Evolutionary conservation across 148 eudicot genomes (phyloP).

Genomic region (Fallopia convolvulus): DNA sequence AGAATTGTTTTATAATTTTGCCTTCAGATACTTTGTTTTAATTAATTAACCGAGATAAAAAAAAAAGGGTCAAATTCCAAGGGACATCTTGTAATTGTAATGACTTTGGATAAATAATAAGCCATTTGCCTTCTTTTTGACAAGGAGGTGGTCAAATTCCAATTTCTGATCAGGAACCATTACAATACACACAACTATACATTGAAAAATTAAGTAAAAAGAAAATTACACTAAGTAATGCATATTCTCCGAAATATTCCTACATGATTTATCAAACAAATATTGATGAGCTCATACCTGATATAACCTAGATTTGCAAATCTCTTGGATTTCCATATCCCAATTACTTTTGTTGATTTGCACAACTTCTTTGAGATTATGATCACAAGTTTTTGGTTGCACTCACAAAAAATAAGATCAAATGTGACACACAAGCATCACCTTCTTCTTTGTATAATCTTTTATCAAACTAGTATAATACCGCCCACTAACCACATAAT

Average conservation of each 20-base stretch:
- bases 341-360: constrained; percentile 5
- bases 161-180: too few relatives aligned
- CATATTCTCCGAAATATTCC: constrained; percentile 1
- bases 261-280: not conserved
- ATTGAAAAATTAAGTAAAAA: too few relatives aligned
- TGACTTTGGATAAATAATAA: not conserved
- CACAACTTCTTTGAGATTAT: constrained; percentile 1
- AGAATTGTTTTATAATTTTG: not conserved
- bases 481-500: constrained; percentile 6
- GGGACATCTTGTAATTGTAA: not conserved
- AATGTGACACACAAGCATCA: not conserved
- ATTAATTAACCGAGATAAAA: too few relatives aligned
- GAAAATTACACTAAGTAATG: not conserved
- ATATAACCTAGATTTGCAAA: not conserved
- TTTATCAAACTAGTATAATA: not conserved
- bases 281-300: not conserved
- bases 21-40: not conserved
- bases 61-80: too few relatives aligned
- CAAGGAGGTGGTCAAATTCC: not conserved
- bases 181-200: too few relatives aligned
- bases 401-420: not conserved
- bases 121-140: not conserved
- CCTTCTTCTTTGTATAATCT: not conserved
- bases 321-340: not conserved
- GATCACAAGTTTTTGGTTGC: constrained; percentile 2